These are phyloP conservation scores for Leccinum variicolor DNA, from an alignment of 768 basidiomycete genomes.

Conservation along the genomic window DNA sequence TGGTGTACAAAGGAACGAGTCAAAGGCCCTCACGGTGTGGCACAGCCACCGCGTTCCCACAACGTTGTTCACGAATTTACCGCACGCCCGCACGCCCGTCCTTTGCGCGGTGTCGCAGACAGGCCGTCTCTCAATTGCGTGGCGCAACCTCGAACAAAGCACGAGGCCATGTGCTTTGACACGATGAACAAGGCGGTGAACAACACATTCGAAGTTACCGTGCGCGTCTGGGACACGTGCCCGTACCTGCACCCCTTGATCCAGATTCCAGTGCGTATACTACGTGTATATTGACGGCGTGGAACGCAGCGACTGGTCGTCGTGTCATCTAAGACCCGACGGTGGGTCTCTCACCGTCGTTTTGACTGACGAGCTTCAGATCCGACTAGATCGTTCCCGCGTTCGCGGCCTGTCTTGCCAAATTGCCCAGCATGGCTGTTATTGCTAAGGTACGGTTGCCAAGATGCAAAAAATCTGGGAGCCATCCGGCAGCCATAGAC, in stretches of 20 bases:
- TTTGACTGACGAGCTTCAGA: not conserved
- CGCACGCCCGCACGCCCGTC: no score
- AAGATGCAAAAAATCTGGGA: not conserved
- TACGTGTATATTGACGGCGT: not conserved
- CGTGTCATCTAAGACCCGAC: not conserved
- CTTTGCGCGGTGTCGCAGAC: no score
- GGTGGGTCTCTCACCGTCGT: not conserved
- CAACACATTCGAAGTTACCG: not conserved
- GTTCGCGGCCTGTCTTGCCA: conserved; percentile 6
- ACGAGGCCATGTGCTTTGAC: not conserved
- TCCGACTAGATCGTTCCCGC: not conserved
- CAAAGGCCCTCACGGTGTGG: no score
- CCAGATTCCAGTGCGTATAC: conserved; percentile 7
- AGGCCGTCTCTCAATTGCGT: no score
- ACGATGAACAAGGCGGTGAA: not conserved
- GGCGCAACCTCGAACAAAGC: no score
- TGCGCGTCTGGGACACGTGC: not conserved
- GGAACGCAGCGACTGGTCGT: not conserved
- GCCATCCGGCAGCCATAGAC: not conserved
- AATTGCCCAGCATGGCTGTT: conserved; percentile 3
- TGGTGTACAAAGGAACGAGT: no score
- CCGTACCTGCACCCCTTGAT: conserved; percentile 1
- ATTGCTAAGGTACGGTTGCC: conserved; percentile 5
- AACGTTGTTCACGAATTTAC: no score
- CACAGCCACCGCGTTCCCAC: no score